Conservation (phyloP, 2,329 filamentous ascomycete species). For the Trichoderma afroharzianum region DNA sequence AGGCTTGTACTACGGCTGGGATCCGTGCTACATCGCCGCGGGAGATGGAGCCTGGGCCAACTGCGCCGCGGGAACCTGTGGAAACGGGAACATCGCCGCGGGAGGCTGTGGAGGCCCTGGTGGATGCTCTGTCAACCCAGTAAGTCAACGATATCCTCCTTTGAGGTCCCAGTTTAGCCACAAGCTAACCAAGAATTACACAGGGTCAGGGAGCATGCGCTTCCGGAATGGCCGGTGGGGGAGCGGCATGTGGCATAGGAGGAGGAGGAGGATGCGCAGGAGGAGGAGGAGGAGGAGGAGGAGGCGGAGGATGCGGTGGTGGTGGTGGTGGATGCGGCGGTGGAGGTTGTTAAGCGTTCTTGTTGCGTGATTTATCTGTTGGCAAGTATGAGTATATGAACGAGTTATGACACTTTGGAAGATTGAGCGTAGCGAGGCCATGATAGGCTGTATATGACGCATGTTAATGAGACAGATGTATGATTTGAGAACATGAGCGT, state of each 20-base stretch:
- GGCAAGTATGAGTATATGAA: neutral
- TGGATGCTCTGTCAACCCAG: constrained; percentile 18
- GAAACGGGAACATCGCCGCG: constrained; percentile 38
- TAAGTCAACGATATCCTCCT: neutral
- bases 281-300: constrained; percentile 4
- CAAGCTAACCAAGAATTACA: neutral
- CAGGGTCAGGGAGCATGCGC: neutral
- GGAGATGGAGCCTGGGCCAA: constrained; percentile 38
- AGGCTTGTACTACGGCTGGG: constrained; percentile 44
- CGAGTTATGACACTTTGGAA: neutral
- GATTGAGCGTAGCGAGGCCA: neutral
- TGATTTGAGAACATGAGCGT: neutral
- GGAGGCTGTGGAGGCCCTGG: constrained; percentile 34
- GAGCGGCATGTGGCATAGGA: constrained; percentile 26
- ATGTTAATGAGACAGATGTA: neutral
- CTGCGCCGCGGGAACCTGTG: constrained; percentile 48
- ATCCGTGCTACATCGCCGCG: constrained; percentile 34
- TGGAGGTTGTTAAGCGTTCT: neutral
- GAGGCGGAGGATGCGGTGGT: constrained; percentile 37
- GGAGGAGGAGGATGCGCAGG: constrained; percentile 34
- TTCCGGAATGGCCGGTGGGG: neutral
- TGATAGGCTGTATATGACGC: neutral
- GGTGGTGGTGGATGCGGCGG: neutral
- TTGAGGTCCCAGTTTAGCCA: neutral
- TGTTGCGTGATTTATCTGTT: neutral